Evolutionary conservation across 2,329 filamentous ascomycete species (phyloP), one percentile per base, ranked within the genome.

Genomic region (Ceratocystis albifundus): DNA sequence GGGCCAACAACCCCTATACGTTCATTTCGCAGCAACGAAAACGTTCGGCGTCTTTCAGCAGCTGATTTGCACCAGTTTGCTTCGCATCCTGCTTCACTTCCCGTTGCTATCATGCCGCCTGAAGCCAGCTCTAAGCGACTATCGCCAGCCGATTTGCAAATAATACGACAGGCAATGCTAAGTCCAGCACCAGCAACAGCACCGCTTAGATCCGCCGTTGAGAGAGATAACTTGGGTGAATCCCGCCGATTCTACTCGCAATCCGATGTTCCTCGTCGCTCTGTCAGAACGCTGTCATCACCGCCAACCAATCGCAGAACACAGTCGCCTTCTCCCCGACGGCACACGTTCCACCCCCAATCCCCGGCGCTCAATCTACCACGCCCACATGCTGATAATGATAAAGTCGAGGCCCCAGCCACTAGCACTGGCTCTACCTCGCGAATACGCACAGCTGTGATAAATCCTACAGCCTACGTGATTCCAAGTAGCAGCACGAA

Each of bases 1-100:
- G 12, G 2, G 50, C 25, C 61, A 30, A 46, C 25, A 2, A 4
- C 62, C 32, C 32, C 62, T 15, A 5, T 28, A 32, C 53, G 53
- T 10, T 57, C 25, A 6, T 32, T 57, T 32, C 28, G 62, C 41
- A 77, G 74, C 69, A 73, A 75, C 53, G 80, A 79, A 68, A 78
- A 75, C 61, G 74, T 84, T 61, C 78, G 81, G 65, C 79, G 82
- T 46, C 76, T 86, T 30, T 84, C 83, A 0, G 81, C 81, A 6
- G 80, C 77, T 46, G 81, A 84, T 70, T 84, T 86, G 72, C 80
- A 83, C 65, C 80, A 83, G 68, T 74, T 87, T 67, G 80, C 81
- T 15, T 79, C 78, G 32, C 78, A 80, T 1, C 82, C 82, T 4
- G 81, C 84, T 32, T 85, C 83, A 0, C 74, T 87, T 1, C 84